A percentile compares a stretch with the other conserved stretches of the same genome.
Evolutionary conservation across 2,329 filamentous ascomycete genomes (phyloP).

Genomic region (Tricladium varicosporioides): DNA sequence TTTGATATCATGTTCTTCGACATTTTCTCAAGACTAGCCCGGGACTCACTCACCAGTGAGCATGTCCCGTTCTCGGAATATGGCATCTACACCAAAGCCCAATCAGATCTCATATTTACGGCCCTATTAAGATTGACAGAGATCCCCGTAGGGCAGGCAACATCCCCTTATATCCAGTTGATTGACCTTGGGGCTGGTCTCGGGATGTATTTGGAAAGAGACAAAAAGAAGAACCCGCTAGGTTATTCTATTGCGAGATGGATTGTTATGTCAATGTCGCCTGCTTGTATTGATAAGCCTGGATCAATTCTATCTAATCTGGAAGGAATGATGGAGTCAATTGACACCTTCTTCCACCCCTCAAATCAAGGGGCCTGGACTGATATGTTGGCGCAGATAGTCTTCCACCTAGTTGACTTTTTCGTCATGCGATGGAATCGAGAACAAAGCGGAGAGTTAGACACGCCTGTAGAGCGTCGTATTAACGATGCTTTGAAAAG

Average conservation of each 20-base stretch:
- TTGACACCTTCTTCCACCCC: slow-evolving; percentile 98
- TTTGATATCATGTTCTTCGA: slow-evolving; percentile 89
- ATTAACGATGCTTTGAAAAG: slow-evolving; percentile 79
- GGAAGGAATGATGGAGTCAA: slow-evolving; percentile 88
- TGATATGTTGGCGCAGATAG: slow-evolving; percentile 81
- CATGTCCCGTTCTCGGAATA: slow-evolving; percentile 80
- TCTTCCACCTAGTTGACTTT: slow-evolving; percentile 89
- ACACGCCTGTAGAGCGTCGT: slow-evolving; percentile 74
- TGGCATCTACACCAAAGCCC: slow-evolving; percentile 89
- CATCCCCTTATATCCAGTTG: slow-evolving; percentile 78
- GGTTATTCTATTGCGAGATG: slow-evolving; percentile 90
- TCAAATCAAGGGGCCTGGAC: slow-evolving; percentile 95
- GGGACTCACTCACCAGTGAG: slow-evolving; percentile 74
- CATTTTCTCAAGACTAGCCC: slow-evolving; percentile 79
- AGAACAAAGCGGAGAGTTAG: slow-evolving; percentile 88
- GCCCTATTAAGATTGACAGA: slow-evolving; percentile 85
- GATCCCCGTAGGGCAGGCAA: slow-evolving; percentile 94
- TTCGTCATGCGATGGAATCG: slow-evolving; percentile 98
- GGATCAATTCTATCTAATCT: slow-evolving; percentile 81
- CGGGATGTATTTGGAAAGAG: slow-evolving; percentile 84
- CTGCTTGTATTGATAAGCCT: slow-evolving; percentile 71
- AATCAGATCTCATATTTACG: slow-evolving; percentile 91
- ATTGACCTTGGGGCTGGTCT: slow-evolving; percentile 82
- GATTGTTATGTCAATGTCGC: slow-evolving; percentile 91
- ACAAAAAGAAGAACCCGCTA: slow-evolving; percentile 88